These are phyloP conservation scores for Acmispon strigosus DNA, from an alignment of 306 rosid species.

Conservation along the genomic window DNA sequence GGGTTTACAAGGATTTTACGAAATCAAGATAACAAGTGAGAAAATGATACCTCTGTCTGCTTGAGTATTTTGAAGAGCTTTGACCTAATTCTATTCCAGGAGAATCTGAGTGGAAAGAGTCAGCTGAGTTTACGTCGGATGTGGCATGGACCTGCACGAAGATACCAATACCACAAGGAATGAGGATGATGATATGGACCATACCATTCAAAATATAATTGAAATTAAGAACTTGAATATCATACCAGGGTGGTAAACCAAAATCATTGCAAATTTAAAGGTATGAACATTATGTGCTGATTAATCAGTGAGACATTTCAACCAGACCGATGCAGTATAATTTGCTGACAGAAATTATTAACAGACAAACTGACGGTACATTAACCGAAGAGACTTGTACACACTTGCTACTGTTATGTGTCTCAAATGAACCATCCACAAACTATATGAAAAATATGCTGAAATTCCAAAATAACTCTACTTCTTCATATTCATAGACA, in stretches of 20 bases:
- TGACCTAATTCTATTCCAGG: slow-evolving; percentile 43
- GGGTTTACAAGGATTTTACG: background rate
- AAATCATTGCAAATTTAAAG: background rate
- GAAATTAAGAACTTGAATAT: slow-evolving; percentile 1
- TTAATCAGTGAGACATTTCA: background rate
- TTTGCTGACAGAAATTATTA: background rate
- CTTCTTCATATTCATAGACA: no score
- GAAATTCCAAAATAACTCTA: background rate
- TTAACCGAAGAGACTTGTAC: slow-evolving; percentile 2
- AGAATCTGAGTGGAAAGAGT: slow-evolving; percentile 33
- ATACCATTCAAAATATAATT: background rate
- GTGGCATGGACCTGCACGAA: slow-evolving; percentile 65
- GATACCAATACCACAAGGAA: slow-evolving; percentile 25
- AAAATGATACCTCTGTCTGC: slow-evolving; percentile 56
- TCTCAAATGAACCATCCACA: background rate
- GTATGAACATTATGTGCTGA: background rate
- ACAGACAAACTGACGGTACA: background rate
- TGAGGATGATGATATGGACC: no score
- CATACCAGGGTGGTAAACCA: background rate
- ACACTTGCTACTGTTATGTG: background rate
- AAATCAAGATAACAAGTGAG: background rate
- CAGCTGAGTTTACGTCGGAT: slow-evolving; percentile 51
- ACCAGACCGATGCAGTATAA: background rate
- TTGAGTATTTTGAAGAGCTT: slow-evolving; percentile 43
- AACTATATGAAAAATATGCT: background rate